phyloP scores from a whole-genome alignment of 2,329 filamentous ascomycete genomes.

The Fusarium veterinarium region DNA sequence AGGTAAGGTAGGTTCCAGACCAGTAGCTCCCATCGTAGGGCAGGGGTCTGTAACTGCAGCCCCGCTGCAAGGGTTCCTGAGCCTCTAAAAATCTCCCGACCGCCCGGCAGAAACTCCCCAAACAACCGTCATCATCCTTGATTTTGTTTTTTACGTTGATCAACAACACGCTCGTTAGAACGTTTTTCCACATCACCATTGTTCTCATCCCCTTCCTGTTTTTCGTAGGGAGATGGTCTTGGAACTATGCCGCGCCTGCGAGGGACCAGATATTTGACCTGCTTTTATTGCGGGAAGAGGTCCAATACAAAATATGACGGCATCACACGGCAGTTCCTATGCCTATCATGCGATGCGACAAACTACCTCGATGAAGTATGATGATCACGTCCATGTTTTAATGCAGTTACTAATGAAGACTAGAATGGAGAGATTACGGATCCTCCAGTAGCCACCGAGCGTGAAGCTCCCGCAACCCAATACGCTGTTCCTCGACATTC shows the following conservation, averaged over 20 bases:
- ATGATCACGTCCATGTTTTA: background rate
- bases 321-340: constrained; percentile 74
- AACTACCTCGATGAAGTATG: constrained; percentile 89
- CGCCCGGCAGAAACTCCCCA: constrained; percentile 51
- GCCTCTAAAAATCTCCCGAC: constrained; percentile 40
- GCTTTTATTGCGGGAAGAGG: constrained; percentile 85
- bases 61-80: constrained; percentile 20
- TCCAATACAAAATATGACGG: constrained; percentile 71
- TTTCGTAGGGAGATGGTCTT: constrained; percentile 14
- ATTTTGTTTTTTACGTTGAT: constrained; percentile 26
- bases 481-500: constrained; percentile 60
- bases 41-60: constrained; percentile 18
- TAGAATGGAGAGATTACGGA: constrained; percentile 92
- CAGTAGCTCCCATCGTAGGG: background rate
- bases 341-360: constrained; percentile 81
- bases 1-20: too few relatives aligned
- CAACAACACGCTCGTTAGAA: constrained; percentile 7
- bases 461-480: constrained; percentile 55
- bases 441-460: constrained; percentile 72
- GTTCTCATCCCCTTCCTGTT: background rate
- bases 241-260: constrained; percentile 58
- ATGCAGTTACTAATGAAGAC: constrained; percentile 7
- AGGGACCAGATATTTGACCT: constrained; percentile 64
- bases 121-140: constrained; percentile 26
- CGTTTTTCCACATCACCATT: background rate